These are phyloP conservation scores for Zasmidium cellare DNA, from an alignment of 2,329 filamentous ascomycete species.

Conservation along the genomic window DNA sequence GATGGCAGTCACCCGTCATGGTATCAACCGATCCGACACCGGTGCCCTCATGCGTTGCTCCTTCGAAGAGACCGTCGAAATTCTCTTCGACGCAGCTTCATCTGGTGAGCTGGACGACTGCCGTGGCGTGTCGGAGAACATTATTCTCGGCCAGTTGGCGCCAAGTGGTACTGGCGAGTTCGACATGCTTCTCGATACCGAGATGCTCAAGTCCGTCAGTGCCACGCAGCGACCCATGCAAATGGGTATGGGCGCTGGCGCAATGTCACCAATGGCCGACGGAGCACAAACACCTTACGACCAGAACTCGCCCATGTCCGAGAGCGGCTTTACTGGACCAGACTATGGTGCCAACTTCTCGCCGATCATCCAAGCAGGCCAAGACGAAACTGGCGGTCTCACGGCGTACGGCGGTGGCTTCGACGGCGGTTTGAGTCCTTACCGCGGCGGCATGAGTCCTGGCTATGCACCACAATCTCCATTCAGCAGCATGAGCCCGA, in stretches of 20 bases:
- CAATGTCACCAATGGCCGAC: conserved; percentile 61
- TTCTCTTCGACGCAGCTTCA: conserved; percentile 90
- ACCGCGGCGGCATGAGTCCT: conserved; percentile 54
- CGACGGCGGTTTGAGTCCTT: conserved; percentile 64
- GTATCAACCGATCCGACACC: conserved; percentile 97
- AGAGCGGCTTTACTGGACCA: conserved; percentile 60
- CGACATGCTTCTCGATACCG: conserved; percentile 87
- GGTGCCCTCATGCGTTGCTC: conserved; percentile 99
- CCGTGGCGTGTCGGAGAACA: conserved; percentile 96
- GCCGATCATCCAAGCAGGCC: conserved; percentile 68
- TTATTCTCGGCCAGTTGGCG: conserved; percentile 96
- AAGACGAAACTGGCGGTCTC: conserved; percentile 55
- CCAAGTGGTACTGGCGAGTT: conserved; percentile 97
- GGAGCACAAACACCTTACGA: conserved; percentile 96
- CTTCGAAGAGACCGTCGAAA: conserved; percentile 98
- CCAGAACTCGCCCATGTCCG: conserved; percentile 62
- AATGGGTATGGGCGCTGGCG: conserved; percentile 73
- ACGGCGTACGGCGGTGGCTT: conserved; percentile 66
- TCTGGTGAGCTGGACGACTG: conserved; percentile 96
- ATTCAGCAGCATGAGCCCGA: conserved; percentile 33
- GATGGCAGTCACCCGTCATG: conserved; percentile 95
- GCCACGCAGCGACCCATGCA: conserved; percentile 53
- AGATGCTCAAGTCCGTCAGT: conserved; percentile 95
- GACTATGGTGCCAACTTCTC: conserved; percentile 67
- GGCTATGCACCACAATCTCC: conserved; percentile 43